Conservation (phyloP, 1,139 yeast species). For the Pichia sp. region DNA sequence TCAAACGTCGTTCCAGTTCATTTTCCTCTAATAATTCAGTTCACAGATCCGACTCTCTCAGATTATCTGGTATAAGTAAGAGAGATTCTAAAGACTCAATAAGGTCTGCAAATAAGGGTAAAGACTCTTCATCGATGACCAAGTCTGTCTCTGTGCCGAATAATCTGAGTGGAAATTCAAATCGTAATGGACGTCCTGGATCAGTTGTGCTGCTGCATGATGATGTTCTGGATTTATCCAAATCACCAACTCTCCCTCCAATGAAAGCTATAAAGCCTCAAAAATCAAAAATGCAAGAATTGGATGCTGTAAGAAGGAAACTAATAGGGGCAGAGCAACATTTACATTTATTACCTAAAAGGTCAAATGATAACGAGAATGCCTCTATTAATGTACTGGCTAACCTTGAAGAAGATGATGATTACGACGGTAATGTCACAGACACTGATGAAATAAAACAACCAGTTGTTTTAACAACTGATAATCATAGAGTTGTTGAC, state of each 20-base stretch:
- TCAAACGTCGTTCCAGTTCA: conserved; percentile 11
- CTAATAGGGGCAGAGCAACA: conserved; percentile 6
- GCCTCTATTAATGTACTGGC: neutral
- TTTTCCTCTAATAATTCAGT: neutral
- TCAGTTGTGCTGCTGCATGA: conserved; percentile 4
- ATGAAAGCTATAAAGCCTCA: conserved; percentile 4
- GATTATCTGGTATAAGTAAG: neutral
- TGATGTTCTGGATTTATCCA: conserved; percentile 7
- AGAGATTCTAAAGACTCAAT: conserved; percentile 3
- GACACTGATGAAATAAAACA: neutral
- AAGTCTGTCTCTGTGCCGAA: conserved; percentile 15
- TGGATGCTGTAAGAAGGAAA: conserved; percentile 12
- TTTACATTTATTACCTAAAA: neutral
- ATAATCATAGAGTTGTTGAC: neutral
- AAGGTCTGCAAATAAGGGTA: neutral
- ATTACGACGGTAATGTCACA: neutral
- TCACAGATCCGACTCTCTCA: neutral
- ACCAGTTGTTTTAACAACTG: neutral
- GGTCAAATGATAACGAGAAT: neutral
- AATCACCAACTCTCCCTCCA: conserved; percentile 10
- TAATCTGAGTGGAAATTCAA: neutral
- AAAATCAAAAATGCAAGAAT: conserved; percentile 9
- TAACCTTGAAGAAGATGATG: conserved; percentile 1
- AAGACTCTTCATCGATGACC: conserved; percentile 5
- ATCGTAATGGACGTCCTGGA: no score